Percentiles rank a stretch among this genome's conserved stretches.
Conservation (phyloP, 768 basidiomycete genomes). For the Boletus eberwhitei region DNA sequence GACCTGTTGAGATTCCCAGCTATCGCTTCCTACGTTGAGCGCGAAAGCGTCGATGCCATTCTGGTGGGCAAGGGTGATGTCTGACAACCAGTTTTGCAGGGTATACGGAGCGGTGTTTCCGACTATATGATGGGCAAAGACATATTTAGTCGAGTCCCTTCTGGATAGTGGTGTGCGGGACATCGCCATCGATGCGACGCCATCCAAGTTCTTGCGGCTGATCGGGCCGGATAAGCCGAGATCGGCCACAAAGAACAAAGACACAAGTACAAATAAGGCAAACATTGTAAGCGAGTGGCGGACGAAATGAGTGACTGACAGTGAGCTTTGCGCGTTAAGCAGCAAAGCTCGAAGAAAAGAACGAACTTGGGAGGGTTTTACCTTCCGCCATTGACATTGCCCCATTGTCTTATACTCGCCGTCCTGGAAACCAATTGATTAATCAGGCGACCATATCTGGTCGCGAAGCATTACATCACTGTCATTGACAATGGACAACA, state of each 20-base stretch:
- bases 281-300: constrained; percentile 19
- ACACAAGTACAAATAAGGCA: constrained; percentile 8
- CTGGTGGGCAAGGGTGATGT: constrained; percentile 53
- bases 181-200: neutral
- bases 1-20: constrained; percentile 61
- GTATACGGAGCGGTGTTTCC: constrained; percentile 69
- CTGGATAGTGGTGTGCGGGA: neutral
- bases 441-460: neutral
- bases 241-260: constrained; percentile 6
- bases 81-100: constrained; percentile 38
- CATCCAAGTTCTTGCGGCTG: neutral
- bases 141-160: constrained; percentile 37
- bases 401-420: constrained; percentile 8
- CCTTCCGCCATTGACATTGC: neutral
- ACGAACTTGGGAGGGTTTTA: neutral
- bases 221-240: constrained; percentile 16
- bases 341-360: neutral
- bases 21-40: constrained; percentile 63
- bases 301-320: constrained; percentile 17
- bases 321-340: constrained; percentile 16
- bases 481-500: neutral
- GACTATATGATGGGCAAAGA: constrained; percentile 57
- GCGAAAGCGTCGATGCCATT: constrained; percentile 69
- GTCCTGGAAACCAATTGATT: constrained; percentile 3
- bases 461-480: no score